Evolutionary conservation across 78 protist species (phyloP).

Genomic region (Mastigamoeba balamuthi): DNA sequence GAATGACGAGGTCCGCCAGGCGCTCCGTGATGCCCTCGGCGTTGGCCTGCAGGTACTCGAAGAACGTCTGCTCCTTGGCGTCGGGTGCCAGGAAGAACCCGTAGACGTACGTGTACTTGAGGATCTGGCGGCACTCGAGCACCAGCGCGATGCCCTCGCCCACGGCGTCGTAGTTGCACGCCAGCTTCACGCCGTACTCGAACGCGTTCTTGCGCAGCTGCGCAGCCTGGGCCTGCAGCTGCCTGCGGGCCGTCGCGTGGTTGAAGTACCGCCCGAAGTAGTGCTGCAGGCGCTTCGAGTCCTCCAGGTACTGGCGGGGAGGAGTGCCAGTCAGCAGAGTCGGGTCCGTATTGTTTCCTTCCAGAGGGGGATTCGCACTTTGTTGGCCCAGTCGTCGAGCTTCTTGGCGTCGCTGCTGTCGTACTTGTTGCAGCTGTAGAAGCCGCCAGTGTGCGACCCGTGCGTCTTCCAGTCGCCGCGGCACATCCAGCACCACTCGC

Average conservation of each 20-base stretch:
- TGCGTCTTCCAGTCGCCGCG: conserved; percentile 57
- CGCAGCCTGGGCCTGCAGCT: conserved; percentile 24
- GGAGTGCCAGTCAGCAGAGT: too few relatives aligned
- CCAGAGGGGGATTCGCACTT: too few relatives aligned
- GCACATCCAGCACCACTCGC: conserved; percentile 67
- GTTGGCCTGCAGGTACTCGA: conserved; percentile 58
- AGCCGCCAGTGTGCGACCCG: conserved; percentile 59
- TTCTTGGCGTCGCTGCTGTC: conserved; percentile 38
- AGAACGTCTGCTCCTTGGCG: conserved; percentile 26
- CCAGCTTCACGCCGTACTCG: conserved; percentile 25
- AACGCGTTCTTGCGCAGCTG: conserved; percentile 17
- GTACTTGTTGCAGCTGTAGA: conserved; percentile 53
- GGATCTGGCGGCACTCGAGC: conserved; percentile 34
- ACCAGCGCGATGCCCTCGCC: not conserved
- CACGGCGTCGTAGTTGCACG: not conserved
- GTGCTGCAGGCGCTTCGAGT: conserved; percentile 35
- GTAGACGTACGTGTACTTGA: conserved; percentile 51
- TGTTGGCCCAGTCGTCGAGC: conserved; percentile 15
- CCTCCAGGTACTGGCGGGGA: too few relatives aligned
- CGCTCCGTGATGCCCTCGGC: conserved; percentile 52
- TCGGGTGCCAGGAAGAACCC: conserved; percentile 24
- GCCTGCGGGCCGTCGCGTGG: conserved; percentile 30
- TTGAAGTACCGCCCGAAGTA: conserved; percentile 36
- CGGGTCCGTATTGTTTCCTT: too few relatives aligned
- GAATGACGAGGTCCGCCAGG: conserved; percentile 24